phyloP scores from a whole-genome alignment of 176 grass and related monocot genomes.

The Phyllostachys edulis region DNA sequence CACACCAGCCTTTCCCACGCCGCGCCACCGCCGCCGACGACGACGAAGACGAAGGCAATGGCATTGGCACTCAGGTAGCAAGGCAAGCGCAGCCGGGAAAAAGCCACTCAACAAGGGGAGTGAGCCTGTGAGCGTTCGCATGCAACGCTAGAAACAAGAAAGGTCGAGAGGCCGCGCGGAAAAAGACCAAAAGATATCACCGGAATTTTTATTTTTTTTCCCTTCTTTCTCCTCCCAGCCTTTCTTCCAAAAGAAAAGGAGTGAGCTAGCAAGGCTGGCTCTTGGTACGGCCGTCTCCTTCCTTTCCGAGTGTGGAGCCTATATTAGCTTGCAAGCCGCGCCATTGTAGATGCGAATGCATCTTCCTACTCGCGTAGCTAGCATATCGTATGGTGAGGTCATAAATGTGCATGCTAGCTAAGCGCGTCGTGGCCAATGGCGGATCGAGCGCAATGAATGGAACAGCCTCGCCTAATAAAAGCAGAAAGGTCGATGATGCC shows the following conservation, averaged over 20 bases:
- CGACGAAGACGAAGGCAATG: not conserved
- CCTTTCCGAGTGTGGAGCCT: constrained; percentile 5
- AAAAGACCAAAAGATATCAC: not conserved
- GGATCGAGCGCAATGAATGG: constrained; percentile 19
- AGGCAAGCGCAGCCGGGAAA: not conserved
- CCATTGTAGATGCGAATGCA: not conserved
- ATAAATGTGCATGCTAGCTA: not conserved
- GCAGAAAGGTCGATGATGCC: constrained; percentile 15
- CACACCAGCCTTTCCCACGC: not conserved
- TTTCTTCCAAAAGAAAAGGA: constrained; percentile 23
- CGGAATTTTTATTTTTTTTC: not conserved
- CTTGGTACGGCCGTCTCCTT: not conserved
- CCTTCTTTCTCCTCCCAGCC: not conserved
- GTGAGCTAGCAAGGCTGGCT: constrained; percentile 19
- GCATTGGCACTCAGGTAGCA: not conserved
- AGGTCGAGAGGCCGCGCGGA: not conserved
- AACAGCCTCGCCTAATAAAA: not conserved
- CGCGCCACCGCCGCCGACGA: not conserved
- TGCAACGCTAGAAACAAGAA: not conserved
- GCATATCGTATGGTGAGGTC: not conserved
- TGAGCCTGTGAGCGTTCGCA: not conserved
- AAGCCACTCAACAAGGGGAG: not conserved
- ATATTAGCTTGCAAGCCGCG: constrained; percentile 6
- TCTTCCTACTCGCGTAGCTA: not conserved
- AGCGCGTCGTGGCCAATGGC: not conserved